These are phyloP conservation scores for Ophiostoma sp. DNA, from an alignment of 2,329 filamentous ascomycete genomes.

Conservation along the genomic window DNA sequence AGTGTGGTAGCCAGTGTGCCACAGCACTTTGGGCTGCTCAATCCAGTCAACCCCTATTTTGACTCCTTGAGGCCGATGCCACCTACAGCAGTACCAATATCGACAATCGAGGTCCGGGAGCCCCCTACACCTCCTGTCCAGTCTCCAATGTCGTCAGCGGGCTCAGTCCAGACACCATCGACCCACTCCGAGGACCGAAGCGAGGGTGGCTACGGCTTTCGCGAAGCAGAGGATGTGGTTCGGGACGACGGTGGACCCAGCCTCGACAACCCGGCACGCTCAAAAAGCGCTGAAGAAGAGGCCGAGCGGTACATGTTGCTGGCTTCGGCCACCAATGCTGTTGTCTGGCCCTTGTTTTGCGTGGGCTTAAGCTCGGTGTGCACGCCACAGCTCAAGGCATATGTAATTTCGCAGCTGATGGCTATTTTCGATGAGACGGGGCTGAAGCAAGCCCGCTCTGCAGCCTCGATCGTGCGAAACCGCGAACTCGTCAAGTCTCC, in stretches of 20 bases:
- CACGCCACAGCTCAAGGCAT: slow-evolving; percentile 38
- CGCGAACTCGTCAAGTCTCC: slow-evolving; percentile 30
- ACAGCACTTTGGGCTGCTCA: slow-evolving; percentile 47
- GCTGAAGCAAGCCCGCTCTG: slow-evolving; percentile 40
- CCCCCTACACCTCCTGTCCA: slow-evolving; percentile 19
- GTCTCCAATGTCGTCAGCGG: slow-evolving; percentile 22
- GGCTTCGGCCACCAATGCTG: slow-evolving; percentile 43
- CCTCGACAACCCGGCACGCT: slow-evolving; percentile 39
- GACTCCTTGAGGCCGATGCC: slow-evolving; percentile 23
- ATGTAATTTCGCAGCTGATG: slow-evolving; percentile 42
- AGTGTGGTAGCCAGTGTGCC: slow-evolving; percentile 45
- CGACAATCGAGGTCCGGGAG: slow-evolving; percentile 25
- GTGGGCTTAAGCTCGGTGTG: slow-evolving; percentile 45
- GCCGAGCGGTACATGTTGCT: slow-evolving; percentile 45
- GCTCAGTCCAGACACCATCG: slow-evolving; percentile 19
- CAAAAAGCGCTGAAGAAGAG: slow-evolving; percentile 34
- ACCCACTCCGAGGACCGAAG: background rate
- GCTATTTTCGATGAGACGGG: slow-evolving; percentile 44
- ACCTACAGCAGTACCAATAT: background rate
- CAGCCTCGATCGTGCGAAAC: slow-evolving; percentile 40
- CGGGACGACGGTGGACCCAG: slow-evolving; percentile 34
- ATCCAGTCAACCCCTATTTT: slow-evolving; percentile 35
- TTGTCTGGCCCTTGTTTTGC: slow-evolving; percentile 48
- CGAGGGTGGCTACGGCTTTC: slow-evolving; percentile 5
- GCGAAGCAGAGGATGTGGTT: slow-evolving; percentile 19